Evolutionary conservation across 768 basidiomycete genomes (phyloP), one percentile per base, ranked within the genome.

Genomic region (Mycena polygramma): DNA sequence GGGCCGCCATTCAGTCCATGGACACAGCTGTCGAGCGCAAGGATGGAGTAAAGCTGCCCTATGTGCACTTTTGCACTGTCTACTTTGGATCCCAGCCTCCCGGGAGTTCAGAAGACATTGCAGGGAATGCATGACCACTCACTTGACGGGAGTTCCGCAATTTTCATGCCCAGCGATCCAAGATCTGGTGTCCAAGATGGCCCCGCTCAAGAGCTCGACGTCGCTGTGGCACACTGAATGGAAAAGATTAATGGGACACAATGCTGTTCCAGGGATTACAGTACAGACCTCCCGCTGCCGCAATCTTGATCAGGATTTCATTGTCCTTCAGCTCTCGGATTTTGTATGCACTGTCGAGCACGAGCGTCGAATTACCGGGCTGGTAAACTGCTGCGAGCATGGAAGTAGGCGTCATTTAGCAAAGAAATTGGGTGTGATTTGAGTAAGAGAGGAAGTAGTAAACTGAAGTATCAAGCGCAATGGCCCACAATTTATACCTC

Each of bases 1-100:
- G 54, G 54, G 36, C 63, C 57, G 24, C 59, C 60, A 22, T 68
- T 55, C 26, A 70, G 1, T 6, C 71, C 66, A 36, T 63, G 68
- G 14, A 58, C 51, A 17, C 71, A 70, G 46, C 55, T 59, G 30
- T 68, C 62, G 41, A 64, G 15, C 11, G 39, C 4, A 17, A 66
- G 53, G 49, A 74, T 53, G 5, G 66, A 51, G 45, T 75, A 73
- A 7, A 75, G 66, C n/a, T 69, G 52, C 1, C 66, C 66, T 5
- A 55, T 53, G 15, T 62, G 63, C 24, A 66, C 57, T 2, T 46
- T 46, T 1, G 58, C 9, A 2, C 15, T 39, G 46, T 73, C 67
- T 26, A 75, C 72, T 36, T 73, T 73, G 49, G 69, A 66, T 17
- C 74, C 74, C n/a, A 73, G 59, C 48, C 74, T 74, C 13, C 26